phyloP scores from a whole-genome alignment of 345 rosid genomes.

The Microthlaspi erraticum region DNA sequence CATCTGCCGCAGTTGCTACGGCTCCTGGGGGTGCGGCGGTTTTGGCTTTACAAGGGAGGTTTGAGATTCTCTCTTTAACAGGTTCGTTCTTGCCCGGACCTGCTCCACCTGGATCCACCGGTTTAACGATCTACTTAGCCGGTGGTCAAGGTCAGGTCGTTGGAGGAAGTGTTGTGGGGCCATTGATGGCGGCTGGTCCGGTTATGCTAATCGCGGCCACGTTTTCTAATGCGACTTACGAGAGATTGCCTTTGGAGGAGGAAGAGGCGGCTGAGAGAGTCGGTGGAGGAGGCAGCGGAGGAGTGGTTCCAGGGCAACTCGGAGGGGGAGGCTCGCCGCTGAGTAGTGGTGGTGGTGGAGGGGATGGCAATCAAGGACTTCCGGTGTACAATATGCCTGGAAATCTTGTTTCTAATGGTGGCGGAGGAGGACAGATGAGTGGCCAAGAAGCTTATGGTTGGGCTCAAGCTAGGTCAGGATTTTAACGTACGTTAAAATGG shows the following conservation, averaged over 20 bases:
- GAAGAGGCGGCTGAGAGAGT: slow-evolving; percentile 46
- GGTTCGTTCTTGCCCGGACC: slow-evolving; percentile 58
- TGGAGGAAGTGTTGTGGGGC: slow-evolving; percentile 57
- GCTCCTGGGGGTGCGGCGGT: slow-evolving; percentile 44
- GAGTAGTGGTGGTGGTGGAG: slow-evolving; percentile 52
- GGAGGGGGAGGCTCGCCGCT: slow-evolving; percentile 44
- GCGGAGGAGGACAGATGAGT: slow-evolving; percentile 51
- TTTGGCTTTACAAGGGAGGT: slow-evolving; percentile 57
- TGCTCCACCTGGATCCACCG: slow-evolving; percentile 58
- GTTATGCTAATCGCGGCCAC: slow-evolving; percentile 60
- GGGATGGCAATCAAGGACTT: slow-evolving; percentile 55
- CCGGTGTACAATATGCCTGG: slow-evolving; percentile 65
- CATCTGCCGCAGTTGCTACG: slow-evolving; percentile 20
- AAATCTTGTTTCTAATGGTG: slow-evolving; percentile 64
- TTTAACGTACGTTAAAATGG: slow-evolving; percentile 30
- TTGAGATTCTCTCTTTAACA: slow-evolving; percentile 55
- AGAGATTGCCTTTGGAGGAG: slow-evolving; percentile 56
- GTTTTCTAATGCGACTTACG: slow-evolving; percentile 56
- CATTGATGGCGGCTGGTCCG: slow-evolving; percentile 53
- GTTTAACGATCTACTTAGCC: slow-evolving; percentile 56
- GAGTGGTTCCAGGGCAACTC: slow-evolving; percentile 44
- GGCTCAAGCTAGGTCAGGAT: slow-evolving; percentile 60
- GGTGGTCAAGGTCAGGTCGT: slow-evolving; percentile 62
- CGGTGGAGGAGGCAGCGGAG: slow-evolving; percentile 53
- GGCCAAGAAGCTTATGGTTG: slow-evolving; percentile 61